Percentiles rank a stretch among this genome's conserved stretches.
These are phyloP conservation scores for Williopsis jadinii DNA, from an alignment of 1,139 yeast species.

Conservation along the genomic window DNA sequence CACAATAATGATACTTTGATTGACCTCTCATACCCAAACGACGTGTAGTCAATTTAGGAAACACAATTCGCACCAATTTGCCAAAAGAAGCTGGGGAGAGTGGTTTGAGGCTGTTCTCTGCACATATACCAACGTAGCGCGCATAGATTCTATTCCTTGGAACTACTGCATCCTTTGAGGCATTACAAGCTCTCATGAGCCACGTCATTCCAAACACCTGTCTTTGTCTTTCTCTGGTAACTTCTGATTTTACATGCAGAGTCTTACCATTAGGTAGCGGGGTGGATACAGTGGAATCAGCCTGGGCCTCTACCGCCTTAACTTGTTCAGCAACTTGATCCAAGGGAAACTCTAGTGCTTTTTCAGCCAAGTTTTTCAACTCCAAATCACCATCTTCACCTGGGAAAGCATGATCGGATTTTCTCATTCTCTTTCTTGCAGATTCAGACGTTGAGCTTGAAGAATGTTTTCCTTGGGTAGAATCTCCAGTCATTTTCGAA, in stretches of 20 bases:
- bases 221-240: constrained; percentile 51
- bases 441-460: constrained; percentile 16
- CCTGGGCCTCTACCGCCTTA: constrained; percentile 35
- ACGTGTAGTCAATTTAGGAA: constrained; percentile 72
- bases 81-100: constrained; percentile 87
- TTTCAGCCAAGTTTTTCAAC: constrained; percentile 41
- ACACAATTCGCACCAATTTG: constrained; percentile 65
- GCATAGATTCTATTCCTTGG: constrained; percentile 83
- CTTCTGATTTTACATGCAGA: constrained; percentile 15
- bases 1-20: constrained; percentile 88
- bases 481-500: no score
- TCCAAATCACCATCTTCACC: constrained; percentile 43
- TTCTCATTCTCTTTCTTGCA: constrained; percentile 29
- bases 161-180: constrained; percentile 62
- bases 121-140: constrained; percentile 68
- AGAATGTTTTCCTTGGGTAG: constrained; percentile 5
- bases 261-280: constrained; percentile 9
- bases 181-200: constrained; percentile 64
- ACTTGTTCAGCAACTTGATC: constrained; percentile 45
- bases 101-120: constrained; percentile 59
- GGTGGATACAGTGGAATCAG: constrained; percentile 7
- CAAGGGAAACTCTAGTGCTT: constrained; percentile 37
- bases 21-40: constrained; percentile 87
- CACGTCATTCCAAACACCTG: constrained; percentile 81
- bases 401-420: constrained; percentile 32